Percentiles rank a stretch among this genome's conserved stretches.
Conservation (phyloP, 164 flowering plant genomes). For the Hamamelis virginiana region DNA sequence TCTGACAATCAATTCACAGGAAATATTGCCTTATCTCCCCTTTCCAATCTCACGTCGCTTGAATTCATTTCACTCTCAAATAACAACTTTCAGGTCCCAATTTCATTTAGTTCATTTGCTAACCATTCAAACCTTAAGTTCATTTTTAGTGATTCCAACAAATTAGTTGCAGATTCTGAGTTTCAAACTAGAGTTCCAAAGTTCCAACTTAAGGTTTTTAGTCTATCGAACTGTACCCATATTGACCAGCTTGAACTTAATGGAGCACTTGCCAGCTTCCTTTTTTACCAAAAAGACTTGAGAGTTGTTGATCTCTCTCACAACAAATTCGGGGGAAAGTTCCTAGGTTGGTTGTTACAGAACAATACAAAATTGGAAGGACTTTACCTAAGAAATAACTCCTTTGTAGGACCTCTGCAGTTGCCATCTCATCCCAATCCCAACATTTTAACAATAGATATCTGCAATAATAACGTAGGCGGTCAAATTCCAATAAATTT, state of each 20-base stretch:
- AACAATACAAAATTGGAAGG: constrained; percentile 12
- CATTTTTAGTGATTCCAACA: neutral
- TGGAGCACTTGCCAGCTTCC: constrained; percentile 13
- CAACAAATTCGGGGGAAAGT: constrained; percentile 1
- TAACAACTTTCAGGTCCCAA: constrained; percentile 11
- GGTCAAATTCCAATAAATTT: constrained; percentile 6
- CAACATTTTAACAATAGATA: neutral
- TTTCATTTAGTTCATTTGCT: constrained; percentile 12
- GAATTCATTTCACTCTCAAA: constrained; percentile 19
- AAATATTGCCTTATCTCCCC: constrained; percentile 3
- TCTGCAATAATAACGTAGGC: constrained; percentile 8
- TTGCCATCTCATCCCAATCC: constrained; percentile 1
- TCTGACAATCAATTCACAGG: constrained; percentile 16
- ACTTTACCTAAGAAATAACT: neutral
- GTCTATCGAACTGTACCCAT: constrained; percentile 1
- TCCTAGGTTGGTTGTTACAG: constrained; percentile 21
- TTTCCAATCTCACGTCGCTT: constrained; percentile 1
- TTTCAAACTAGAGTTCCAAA: neutral
- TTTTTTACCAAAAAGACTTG: constrained; percentile 11
- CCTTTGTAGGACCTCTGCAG: constrained; percentile 4
- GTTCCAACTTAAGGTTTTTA: constrained; percentile 9
- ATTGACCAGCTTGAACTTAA: neutral
- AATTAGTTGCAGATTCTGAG: too few relatives aligned
- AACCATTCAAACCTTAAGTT: constrained; percentile 10
- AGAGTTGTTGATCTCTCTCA: constrained; percentile 1